Evolutionary conservation across 495 filamentous ascomycete species (phyloP).

Genomic region (Tuber umbilicatum): DNA sequence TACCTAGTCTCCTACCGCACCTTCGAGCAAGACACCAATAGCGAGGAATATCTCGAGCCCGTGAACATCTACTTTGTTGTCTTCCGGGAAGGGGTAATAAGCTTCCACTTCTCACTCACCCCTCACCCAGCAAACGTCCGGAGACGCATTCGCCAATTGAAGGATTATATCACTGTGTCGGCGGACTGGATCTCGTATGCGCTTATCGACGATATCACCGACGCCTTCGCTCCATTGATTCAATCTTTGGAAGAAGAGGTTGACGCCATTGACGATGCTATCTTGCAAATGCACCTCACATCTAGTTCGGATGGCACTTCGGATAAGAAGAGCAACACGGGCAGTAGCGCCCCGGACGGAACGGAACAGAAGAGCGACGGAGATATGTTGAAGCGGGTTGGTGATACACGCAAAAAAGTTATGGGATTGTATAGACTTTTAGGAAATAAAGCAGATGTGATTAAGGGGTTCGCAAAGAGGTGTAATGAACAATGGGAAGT

Average conservation of each 20-base stretch:
- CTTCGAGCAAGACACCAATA: constrained; percentile 72
- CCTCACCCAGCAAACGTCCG: constrained; percentile 80
- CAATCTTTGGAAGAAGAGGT: constrained; percentile 77
- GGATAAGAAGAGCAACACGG: constrained; percentile 42
- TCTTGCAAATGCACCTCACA: constrained; percentile 54
- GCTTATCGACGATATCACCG: constrained; percentile 97
- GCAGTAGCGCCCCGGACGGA: constrained; percentile 45
- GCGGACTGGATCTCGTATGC: constrained; percentile 99
- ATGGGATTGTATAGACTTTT: constrained; percentile 88
- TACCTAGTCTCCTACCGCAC: constrained; percentile 97
- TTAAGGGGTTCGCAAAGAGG: constrained; percentile 92
- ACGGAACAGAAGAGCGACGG: constrained; percentile 35
- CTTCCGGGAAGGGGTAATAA: constrained; percentile 89
- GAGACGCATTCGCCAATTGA: constrained; percentile 81
- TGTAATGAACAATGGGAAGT: constrained; percentile 96
- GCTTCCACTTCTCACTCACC: constrained; percentile 74
- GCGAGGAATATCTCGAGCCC: constrained; percentile 74
- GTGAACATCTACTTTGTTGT: constrained; percentile 95
- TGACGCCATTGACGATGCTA: constrained; percentile 87
- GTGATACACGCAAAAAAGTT: constrained; percentile 83
- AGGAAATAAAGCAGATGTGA: constrained; percentile 94
- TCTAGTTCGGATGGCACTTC: constrained; percentile 24
- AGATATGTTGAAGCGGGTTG: constrained; percentile 76
- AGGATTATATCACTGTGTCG: constrained; percentile 85
- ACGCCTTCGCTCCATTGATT: constrained; percentile 86